phyloP scores from a whole-genome alignment of 495 filamentous ascomycete species.

The Xylaria nigripes region DNA sequence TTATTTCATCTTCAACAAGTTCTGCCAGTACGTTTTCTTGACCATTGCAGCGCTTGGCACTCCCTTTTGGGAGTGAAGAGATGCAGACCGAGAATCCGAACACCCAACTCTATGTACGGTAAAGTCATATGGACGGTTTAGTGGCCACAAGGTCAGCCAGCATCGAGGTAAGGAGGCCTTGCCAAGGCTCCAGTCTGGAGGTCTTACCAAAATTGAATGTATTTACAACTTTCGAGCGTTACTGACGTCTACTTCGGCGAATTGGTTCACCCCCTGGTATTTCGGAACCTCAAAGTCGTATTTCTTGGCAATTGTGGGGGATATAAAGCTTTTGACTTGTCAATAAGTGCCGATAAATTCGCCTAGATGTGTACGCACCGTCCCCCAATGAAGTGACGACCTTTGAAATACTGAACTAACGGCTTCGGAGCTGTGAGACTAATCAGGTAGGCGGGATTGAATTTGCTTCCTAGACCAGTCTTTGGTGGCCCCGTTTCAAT shows the following conservation, averaged over 20 bases:
- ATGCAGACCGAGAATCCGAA: too few species aligned
- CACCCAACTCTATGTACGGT: too few species aligned
- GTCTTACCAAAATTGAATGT: constrained; percentile 3
- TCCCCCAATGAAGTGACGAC: constrained; percentile 84
- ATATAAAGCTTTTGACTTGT: constrained; percentile 58
- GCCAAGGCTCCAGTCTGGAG: neutral
- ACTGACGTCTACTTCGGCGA: constrained; percentile 63
- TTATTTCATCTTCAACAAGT: too few species aligned
- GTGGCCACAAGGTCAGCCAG: neutral
- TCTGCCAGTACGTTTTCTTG: too few species aligned
- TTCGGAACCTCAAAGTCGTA: constrained; percentile 76
- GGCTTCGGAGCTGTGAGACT: constrained; percentile 94
- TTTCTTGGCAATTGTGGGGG: constrained; percentile 69
- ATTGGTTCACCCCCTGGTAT: constrained; percentile 84
- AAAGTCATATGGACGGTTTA: too few species aligned
- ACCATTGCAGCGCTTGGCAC: too few species aligned
- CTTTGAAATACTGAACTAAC: constrained; percentile 72
- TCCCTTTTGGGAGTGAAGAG: too few species aligned
- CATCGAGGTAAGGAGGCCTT: neutral
- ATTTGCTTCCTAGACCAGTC: constrained; percentile 68
- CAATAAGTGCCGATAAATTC: constrained; percentile 7
- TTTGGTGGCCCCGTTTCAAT: constrained; percentile 77
- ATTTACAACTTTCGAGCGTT: constrained; percentile 47
- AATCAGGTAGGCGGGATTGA: constrained; percentile 69
- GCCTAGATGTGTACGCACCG: constrained; percentile 35